Conservation (phyloP, 768 basidiomycete species). For the Heimioporus sp. region DNA sequence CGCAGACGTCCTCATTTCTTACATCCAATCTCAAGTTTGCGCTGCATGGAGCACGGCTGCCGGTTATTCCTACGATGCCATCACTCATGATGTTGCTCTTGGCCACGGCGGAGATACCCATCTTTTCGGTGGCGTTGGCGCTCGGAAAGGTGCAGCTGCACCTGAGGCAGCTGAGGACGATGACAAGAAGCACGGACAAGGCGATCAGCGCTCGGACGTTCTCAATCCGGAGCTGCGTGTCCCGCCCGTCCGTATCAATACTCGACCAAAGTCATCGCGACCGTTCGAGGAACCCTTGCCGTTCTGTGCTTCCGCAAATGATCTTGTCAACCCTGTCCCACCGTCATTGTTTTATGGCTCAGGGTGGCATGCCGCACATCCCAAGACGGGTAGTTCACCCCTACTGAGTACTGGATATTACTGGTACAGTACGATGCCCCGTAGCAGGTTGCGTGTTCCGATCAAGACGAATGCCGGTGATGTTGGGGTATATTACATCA, state of each 20-base stretch:
- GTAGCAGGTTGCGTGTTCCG: slow-evolving; percentile 79
- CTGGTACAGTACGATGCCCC: slow-evolving; percentile 88
- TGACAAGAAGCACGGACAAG: slow-evolving; percentile 23
- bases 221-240: slow-evolving; percentile 41
- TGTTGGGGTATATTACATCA: slow-evolving; percentile 86
- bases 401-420: slow-evolving; percentile 75
- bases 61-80: slow-evolving; percentile 62
- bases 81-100: slow-evolving; percentile 41
- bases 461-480: slow-evolving; percentile 87
- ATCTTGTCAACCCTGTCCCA: slow-evolving; percentile 96
- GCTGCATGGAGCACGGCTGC: slow-evolving; percentile 75
- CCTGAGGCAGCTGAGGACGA: slow-evolving; percentile 42
- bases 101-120: slow-evolving; percentile 43
- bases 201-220: slow-evolving; percentile 16
- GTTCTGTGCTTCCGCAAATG: slow-evolving; percentile 94
- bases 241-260: slow-evolving; percentile 71
- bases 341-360: slow-evolving; percentile 89
- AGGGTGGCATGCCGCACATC: slow-evolving; percentile 85
- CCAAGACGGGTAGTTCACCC: slow-evolving; percentile 43
- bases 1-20: slow-evolving; percentile 88
- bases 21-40: slow-evolving; percentile 89
- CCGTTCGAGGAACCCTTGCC: slow-evolving; percentile 86
- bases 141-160: slow-evolving; percentile 67
- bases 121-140: slow-evolving; percentile 83
- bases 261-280: slow-evolving; percentile 49